These are phyloP conservation scores for Tephrocybe rancida DNA, from an alignment of 768 basidiomycete species.

Conservation along the genomic window DNA sequence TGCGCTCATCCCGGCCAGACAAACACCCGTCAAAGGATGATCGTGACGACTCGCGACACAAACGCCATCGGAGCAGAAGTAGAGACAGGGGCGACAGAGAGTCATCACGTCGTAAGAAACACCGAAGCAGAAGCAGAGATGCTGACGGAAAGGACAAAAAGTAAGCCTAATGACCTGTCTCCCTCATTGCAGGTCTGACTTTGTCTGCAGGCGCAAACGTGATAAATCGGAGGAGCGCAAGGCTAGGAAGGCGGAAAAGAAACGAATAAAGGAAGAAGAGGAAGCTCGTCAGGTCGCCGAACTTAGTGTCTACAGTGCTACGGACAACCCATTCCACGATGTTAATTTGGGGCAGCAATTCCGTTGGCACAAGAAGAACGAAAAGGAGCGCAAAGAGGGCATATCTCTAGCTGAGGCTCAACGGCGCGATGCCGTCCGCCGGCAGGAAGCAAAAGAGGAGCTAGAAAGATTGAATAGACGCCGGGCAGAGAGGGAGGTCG, in stretches of 20 bases:
- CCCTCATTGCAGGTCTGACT: neutral
- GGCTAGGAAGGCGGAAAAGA: conserved; percentile 88
- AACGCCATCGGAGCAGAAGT: conserved; percentile 32
- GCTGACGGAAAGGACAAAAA: conserved; percentile 47
- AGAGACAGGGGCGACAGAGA: conserved; percentile 23
- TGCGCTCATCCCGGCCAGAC: conserved; percentile 36
- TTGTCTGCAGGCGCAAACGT: conserved; percentile 64
- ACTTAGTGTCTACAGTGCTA: conserved; percentile 93
- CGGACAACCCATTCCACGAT: conserved; percentile 98
- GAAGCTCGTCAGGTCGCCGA: conserved; percentile 93
- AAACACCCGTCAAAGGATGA: conserved; percentile 32
- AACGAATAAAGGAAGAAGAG: conserved; percentile 79
- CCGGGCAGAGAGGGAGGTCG: conserved; percentile 91
- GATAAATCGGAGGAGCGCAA: conserved; percentile 87
- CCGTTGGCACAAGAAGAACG: conserved; percentile 98
- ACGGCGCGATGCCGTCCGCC: conserved; percentile 74
- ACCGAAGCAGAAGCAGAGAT: conserved; percentile 41
- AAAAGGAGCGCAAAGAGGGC: conserved; percentile 92
- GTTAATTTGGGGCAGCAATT: conserved; percentile 96
- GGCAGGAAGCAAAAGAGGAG: conserved; percentile 94
- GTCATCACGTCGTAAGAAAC: conserved; percentile 24
- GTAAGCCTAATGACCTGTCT: conserved; percentile 28
- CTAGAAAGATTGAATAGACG: conserved; percentile 88
- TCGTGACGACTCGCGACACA: conserved; percentile 27
- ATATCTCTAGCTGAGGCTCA: conserved; percentile 78